These are phyloP conservation scores for Colletotrichum plurivorum DNA, from an alignment of 2,329 filamentous ascomycete species.

Conservation along the genomic window DNA sequence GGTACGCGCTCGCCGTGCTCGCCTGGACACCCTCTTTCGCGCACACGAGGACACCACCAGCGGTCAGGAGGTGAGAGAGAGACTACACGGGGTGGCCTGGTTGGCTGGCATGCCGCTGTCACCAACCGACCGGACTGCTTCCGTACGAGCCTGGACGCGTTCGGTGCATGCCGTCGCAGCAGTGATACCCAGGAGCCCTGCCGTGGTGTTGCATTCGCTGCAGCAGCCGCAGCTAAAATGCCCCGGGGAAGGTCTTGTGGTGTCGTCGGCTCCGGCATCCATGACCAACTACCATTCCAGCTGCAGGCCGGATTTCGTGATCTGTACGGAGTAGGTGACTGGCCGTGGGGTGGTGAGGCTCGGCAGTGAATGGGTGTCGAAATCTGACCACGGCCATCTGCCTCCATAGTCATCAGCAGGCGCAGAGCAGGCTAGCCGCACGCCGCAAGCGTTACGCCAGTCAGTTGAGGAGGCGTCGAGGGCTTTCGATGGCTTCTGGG, in stretches of 20 bases:
- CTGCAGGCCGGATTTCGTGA: slow-evolving; percentile 25
- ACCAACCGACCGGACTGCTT: slow-evolving; percentile 30
- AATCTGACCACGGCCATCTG: neutral
- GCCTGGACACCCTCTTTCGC: slow-evolving; percentile 8
- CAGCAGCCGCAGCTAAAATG: slow-evolving; percentile 24
- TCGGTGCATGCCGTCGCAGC: neutral
- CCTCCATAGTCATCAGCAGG: neutral
- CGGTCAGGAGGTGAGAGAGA: neutral
- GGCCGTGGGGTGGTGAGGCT: slow-evolving; percentile 9
- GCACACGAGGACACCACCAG: slow-evolving; percentile 37
- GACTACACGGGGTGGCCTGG: slow-evolving; percentile 17
- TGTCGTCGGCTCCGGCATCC: slow-evolving; percentile 21
- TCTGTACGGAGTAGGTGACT: slow-evolving; percentile 11
- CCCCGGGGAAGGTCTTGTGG: slow-evolving; percentile 13
- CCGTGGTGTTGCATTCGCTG: slow-evolving; percentile 9
- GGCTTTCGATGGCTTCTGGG: neutral
- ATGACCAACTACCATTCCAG: slow-evolving; percentile 19
- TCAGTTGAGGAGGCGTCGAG: slow-evolving; percentile 33
- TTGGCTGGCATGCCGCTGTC: slow-evolving; percentile 38
- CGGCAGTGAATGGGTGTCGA: neutral
- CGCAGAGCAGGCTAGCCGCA: slow-evolving; percentile 23
- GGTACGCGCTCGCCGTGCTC: slow-evolving; percentile 33
- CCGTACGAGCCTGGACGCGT: slow-evolving; percentile 23
- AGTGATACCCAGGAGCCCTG: neutral
- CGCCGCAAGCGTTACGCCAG: slow-evolving; percentile 34